phyloP scores from a whole-genome alignment of 2,329 filamentous ascomycete genomes.

The Dryadomyces quercivorus region DNA sequence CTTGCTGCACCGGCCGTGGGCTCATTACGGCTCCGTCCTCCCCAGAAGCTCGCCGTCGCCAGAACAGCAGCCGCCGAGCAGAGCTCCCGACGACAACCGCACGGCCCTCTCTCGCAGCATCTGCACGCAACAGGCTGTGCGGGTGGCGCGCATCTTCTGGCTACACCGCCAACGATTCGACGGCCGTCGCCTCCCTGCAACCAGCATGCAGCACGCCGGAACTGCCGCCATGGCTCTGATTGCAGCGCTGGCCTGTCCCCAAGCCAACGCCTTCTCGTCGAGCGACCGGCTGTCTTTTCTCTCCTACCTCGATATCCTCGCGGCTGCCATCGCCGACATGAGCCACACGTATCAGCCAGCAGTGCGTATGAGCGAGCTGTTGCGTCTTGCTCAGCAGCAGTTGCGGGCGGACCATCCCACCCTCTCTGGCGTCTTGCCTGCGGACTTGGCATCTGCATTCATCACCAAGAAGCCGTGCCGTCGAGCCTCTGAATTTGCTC shows the following conservation, averaged over 20 bases:
- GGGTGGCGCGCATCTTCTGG: slow-evolving; percentile 41
- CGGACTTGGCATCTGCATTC: too few species aligned
- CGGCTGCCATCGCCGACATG: slow-evolving; percentile 39
- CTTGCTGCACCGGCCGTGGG: slow-evolving; percentile 39
- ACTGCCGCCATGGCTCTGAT: slow-evolving; percentile 42
- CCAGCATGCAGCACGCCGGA: slow-evolving; percentile 39
- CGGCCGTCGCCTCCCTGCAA: slow-evolving; percentile 35
- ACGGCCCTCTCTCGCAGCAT: slow-evolving; percentile 35
- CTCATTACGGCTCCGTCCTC: slow-evolving; percentile 30
- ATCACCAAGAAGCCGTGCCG: too few species aligned
- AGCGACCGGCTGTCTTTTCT: slow-evolving; percentile 26
- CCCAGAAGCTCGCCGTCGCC: not conserved
- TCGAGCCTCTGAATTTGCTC: too few species aligned
- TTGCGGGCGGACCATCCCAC: slow-evolving; percentile 16
- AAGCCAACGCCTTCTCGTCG: not conserved
- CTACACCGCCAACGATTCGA: slow-evolving; percentile 40
- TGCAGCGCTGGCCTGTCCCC: slow-evolving; percentile 28
- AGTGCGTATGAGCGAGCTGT: slow-evolving; percentile 37
- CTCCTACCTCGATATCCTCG: slow-evolving; percentile 39
- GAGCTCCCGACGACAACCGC: slow-evolving; percentile 26
- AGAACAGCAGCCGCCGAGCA: not conserved
- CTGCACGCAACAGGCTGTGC: slow-evolving; percentile 41
- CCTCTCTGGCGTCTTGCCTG: too few species aligned
- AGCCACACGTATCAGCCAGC: slow-evolving; percentile 39
- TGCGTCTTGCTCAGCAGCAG: slow-evolving; percentile 39